Evolutionary conservation across 257 asterid genomes (phyloP), one percentile per base, ranked within the genome.

Genomic region (Gynochthodes officinalis): DNA sequence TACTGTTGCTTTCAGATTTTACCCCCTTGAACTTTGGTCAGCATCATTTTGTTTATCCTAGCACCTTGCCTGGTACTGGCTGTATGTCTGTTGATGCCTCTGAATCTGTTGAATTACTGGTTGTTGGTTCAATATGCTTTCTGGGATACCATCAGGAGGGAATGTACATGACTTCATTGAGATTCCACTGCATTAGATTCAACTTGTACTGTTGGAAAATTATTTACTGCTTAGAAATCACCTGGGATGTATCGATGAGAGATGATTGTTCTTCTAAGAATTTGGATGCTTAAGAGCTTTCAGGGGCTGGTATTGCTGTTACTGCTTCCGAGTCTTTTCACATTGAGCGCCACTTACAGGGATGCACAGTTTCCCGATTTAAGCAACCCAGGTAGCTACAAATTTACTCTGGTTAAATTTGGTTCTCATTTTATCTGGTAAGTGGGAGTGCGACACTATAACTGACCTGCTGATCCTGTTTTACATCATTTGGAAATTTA

Each of bases 301-400:
- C 84, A 60, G 86, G 75, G 75, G 76, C 74, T 71, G 86, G 76
- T 58, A 67, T 49, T 59, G 84, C 79, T 80, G 83, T 61, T 77
- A 73, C 84, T 65, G 84, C 83, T 69, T 77, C 84, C 42, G 80
- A 81, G 52, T 75, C 86, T 59, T 68, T 85, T 70, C 75, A 73
- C 66, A 64, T 70, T 71, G 69, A 65, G n/a, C n/a, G n/a, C n/a
- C n/a, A n/a, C n/a, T n/a, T n/a, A n/a, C n/a, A n/a, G n/a, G n/a
- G n/a, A n/a, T n/a, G n/a, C n/a, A n/a, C n/a, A n/a, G n/a, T n/a
- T n/a, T n/a, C n/a, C n/a, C n/a, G n/a, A n/a, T n/a, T n/a, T n/a
- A n/a, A n/a, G n/a, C n/a, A n/a, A 46, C 2, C 52, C 52, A 46
- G 52, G 52, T 46, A 46, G 52, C 19, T 46, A 46, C 12, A 19